phyloP scores from a whole-genome alignment of 768 basidiomycete species.

The Hericium alpestre region DNA sequence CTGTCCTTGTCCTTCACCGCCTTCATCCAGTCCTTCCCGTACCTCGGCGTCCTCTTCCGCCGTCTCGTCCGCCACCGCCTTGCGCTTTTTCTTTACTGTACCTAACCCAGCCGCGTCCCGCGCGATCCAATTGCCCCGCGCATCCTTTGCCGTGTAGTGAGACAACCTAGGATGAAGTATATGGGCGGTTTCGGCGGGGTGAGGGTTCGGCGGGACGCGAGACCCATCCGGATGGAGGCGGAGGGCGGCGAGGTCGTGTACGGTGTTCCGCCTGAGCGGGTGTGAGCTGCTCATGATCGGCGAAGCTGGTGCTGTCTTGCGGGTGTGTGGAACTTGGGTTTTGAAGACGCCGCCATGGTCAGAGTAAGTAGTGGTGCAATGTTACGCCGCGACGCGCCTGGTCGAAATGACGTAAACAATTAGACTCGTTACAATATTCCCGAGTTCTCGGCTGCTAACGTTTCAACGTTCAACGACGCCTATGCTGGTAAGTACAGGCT shows the following conservation, averaged over 20 bases:
- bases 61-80: conserved; percentile 7
- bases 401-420: no score
- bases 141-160: conserved; percentile 29
- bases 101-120: conserved; percentile 49
- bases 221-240: conserved; percentile 55
- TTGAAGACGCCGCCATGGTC: no score
- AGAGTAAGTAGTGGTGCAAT: no score
- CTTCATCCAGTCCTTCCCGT: not conserved
- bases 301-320: no score
- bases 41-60: conserved; percentile 13
- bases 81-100: conserved; percentile 25
- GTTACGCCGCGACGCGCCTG: no score
- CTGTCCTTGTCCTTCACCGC: conserved; percentile 16
- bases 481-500: no score
- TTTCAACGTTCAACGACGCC: no score
- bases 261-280: conserved; percentile 23
- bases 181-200: conserved; percentile 17
- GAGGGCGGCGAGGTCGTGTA: conserved; percentile 57
- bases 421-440: no score
- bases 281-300: not conserved
- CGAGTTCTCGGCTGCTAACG: no score
- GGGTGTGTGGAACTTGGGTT: no score
- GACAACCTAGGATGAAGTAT: conserved; percentile 27
- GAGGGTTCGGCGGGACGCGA: conserved; percentile 33
- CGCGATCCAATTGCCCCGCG: conserved; percentile 57